Evolutionary conservation across 352 stramenopile species (phyloP).

Genomic region (Phytopythium chamaehyphon): DNA sequence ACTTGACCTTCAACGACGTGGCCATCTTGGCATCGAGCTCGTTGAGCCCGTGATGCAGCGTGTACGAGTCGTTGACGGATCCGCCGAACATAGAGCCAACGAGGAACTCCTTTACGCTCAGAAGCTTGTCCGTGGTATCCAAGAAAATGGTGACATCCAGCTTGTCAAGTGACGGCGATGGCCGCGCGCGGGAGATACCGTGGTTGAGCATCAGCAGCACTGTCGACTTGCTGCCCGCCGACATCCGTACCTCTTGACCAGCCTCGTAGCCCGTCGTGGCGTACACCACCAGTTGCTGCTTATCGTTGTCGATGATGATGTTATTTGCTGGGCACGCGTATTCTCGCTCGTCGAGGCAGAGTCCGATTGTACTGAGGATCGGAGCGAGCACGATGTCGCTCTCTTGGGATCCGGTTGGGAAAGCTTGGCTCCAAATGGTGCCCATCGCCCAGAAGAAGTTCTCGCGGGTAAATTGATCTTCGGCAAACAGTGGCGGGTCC

Average conservation of each 20-base stretch:
- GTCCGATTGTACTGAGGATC: slow-evolving; percentile 31
- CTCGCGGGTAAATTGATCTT: slow-evolving; percentile 36
- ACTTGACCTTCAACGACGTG: slow-evolving; percentile 44
- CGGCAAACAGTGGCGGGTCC: slow-evolving; percentile 40
- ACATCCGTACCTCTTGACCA: slow-evolving; percentile 28
- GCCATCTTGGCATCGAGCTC: slow-evolving; percentile 13
- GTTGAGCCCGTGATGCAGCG: slow-evolving; percentile 16
- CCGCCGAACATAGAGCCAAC: slow-evolving; percentile 29
- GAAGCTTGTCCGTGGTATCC: slow-evolving; percentile 29
- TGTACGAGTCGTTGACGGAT: slow-evolving; percentile 38
- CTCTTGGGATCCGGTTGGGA: slow-evolving; percentile 19
- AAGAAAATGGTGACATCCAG: slow-evolving; percentile 42
- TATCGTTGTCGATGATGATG: slow-evolving; percentile 20
- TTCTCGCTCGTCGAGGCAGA: slow-evolving; percentile 23
- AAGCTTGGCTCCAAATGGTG: slow-evolving; percentile 36
- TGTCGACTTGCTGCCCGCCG: slow-evolving; percentile 28
- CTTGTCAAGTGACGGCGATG: slow-evolving; percentile 26
- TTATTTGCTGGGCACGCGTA: slow-evolving; percentile 17
- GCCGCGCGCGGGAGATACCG: slow-evolving; percentile 20
- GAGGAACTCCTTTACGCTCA: slow-evolving; percentile 35
- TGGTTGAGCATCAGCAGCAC: slow-evolving; percentile 46
- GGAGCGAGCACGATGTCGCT: slow-evolving; percentile 33
- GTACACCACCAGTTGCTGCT: slow-evolving; percentile 28
- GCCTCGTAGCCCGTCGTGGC: slow-evolving; percentile 19
- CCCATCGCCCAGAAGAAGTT: slow-evolving; percentile 44